These are phyloP conservation scores for Ogataea corticis DNA, from an alignment of 805 yeast species.

Conservation along the genomic window DNA sequence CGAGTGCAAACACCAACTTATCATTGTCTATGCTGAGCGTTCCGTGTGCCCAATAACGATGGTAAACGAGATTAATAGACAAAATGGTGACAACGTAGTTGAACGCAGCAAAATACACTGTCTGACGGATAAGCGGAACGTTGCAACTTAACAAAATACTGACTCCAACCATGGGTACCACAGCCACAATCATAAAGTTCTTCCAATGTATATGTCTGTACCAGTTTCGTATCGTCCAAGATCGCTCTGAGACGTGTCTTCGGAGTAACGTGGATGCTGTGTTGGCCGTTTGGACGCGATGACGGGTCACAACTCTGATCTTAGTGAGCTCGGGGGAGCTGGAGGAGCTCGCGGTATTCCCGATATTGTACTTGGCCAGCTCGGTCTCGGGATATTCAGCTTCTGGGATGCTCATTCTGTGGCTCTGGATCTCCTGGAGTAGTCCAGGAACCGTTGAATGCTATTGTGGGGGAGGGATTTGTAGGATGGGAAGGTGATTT, in stretches of 20 bases:
- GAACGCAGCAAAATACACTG: slow-evolving; percentile 52
- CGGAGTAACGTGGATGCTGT: slow-evolving; percentile 24
- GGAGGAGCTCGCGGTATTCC: too few relatives aligned
- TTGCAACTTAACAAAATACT: slow-evolving; percentile 5
- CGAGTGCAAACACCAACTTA: slow-evolving; percentile 48
- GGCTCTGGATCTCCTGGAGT: not conserved
- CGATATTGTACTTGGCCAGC: slow-evolving; percentile 24
- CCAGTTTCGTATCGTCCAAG: slow-evolving; percentile 76
- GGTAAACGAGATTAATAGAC: slow-evolving; percentile 84
- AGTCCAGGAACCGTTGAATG: not conserved
- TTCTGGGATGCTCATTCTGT: slow-evolving; percentile 24
- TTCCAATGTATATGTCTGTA: slow-evolving; percentile 75
- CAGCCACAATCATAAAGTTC: slow-evolving; percentile 54
- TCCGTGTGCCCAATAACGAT: slow-evolving; percentile 71
- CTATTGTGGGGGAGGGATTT: not conserved
- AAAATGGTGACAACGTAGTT: slow-evolving; percentile 63
- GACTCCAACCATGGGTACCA: slow-evolving; percentile 49
- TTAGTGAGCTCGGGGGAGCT: too few relatives aligned
- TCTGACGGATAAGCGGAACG: slow-evolving; percentile 18
- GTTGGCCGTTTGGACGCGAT: slow-evolving; percentile 25
- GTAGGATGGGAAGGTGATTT: not conserved
- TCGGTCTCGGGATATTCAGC: slow-evolving; percentile 35
- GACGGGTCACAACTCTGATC: slow-evolving; percentile 6
- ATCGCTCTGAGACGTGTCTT: slow-evolving; percentile 66
- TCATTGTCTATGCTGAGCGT: slow-evolving; percentile 46